These are phyloP conservation scores for Plectosphaerella sp. DNA, from an alignment of 2,329 filamentous ascomycete genomes.

Conservation along the genomic window DNA sequence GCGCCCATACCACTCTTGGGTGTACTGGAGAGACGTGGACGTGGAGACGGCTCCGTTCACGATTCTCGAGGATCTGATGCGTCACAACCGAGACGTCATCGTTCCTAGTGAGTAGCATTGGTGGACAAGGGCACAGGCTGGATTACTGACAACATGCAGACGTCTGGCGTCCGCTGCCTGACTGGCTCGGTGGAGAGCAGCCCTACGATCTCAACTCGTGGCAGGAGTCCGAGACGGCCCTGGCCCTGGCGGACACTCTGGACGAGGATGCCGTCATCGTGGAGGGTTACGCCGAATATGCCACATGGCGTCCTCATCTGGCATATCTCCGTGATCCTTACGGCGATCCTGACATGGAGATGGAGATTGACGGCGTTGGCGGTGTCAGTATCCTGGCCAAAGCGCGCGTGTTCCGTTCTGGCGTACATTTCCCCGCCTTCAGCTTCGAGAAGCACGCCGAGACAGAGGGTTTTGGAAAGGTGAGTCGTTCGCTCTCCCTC, in stretches of 20 bases:
- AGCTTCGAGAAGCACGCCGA: slow-evolving; percentile 98
- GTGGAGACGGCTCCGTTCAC: slow-evolving; percentile 96
- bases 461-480: slow-evolving; percentile 98
- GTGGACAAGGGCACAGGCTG: background rate
- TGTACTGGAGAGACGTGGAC: slow-evolving; percentile 98
- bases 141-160: slow-evolving; percentile 45
- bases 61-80: slow-evolving; percentile 95
- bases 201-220: slow-evolving; percentile 98
- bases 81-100: slow-evolving; percentile 97
- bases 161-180: slow-evolving; percentile 96
- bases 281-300: slow-evolving; percentile 97
- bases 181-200: slow-evolving; percentile 98
- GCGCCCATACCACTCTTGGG: slow-evolving; percentile 95
- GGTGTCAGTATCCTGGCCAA: slow-evolving; percentile 97
- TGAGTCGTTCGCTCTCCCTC: slow-evolving; percentile 32
- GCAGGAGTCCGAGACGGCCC: slow-evolving; percentile 97
- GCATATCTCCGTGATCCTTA: slow-evolving; percentile 96
- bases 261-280: slow-evolving; percentile 99
- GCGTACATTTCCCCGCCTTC: slow-evolving; percentile 96
- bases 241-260: slow-evolving; percentile 87
- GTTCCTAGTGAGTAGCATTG: slow-evolving; percentile 77
- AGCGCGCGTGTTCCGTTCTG: slow-evolving; percentile 88
- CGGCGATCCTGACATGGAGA: slow-evolving; percentile 97
- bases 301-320: slow-evolving; percentile 94
- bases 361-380: slow-evolving; percentile 97